Conservation (phyloP, 805 yeast species). For the Saccharomycopsis babjevae region DNA sequence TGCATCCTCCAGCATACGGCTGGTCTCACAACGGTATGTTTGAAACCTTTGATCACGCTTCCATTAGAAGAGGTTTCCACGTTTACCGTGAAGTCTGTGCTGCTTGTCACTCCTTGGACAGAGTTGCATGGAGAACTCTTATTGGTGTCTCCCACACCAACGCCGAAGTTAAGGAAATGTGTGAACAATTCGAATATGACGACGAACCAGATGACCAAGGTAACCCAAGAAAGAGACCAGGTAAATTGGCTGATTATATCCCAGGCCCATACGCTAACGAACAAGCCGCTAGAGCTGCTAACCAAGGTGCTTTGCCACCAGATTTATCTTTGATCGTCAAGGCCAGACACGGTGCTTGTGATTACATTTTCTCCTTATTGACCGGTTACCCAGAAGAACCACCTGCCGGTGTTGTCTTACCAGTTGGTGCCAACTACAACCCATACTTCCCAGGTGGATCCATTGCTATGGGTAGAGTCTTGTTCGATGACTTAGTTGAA, state of each 20-base stretch:
- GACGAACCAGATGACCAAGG: conserved; percentile 98
- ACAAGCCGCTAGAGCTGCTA: conserved; percentile 99
- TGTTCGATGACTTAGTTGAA: conserved; percentile 95
- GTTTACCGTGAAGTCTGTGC: conserved; percentile 99
- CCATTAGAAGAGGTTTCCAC: conserved; percentile 97
- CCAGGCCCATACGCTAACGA: conserved; percentile 96
- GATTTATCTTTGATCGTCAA: conserved; percentile 94
- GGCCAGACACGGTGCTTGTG: conserved; percentile 98
- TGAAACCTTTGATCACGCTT: conserved; percentile 84
- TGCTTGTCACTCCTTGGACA: conserved; percentile 93
- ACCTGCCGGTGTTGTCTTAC: conserved; percentile 92
- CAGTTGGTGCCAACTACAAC: conserved; percentile 94
- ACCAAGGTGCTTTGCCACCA: conserved; percentile 98
- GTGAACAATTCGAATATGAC: conserved; percentile 94
- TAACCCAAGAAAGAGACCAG: conserved; percentile 89
- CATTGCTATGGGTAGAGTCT: conserved; percentile 97
- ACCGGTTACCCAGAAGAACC: conserved; percentile 99
- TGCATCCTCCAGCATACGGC: conserved; percentile 85
- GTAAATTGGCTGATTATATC: conserved; percentile 90
- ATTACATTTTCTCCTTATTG: conserved; percentile 86
- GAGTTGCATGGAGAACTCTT: conserved; percentile 97
- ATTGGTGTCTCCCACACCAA: conserved; percentile 95
- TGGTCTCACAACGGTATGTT: conserved; percentile 96
- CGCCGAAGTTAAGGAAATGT: conserved; percentile 82
- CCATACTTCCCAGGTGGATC: conserved; percentile 99